Evolutionary conservation across 1,139 yeast genomes (phyloP), one percentile per base, ranked within the genome.

Genomic region (Wickerhamomyces sp.): DNA sequence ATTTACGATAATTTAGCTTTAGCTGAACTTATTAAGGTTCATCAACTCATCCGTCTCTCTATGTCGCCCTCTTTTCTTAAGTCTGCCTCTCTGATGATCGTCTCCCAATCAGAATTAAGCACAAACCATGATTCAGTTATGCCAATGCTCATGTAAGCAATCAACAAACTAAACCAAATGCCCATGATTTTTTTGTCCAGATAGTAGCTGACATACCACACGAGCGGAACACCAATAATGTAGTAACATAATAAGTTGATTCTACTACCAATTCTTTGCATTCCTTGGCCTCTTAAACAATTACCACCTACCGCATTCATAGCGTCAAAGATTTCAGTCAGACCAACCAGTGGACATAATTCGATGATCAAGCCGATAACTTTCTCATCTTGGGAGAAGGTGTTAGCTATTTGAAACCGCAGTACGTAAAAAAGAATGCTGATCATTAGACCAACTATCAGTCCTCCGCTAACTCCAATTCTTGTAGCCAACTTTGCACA

Each of bases 101-200:
- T 49, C 4, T 68, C 61, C 86, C 86, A 79, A 45, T 78, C 65
- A 5, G 78, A 73, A n/a, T 55, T 53, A 23, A 66, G 47, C 7
- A 76, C 75, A 38, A 60, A 70, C 42, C 64, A 65, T 1, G 70
- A 55, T 49, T 89, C 94, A 16, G 72, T 65, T 0, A 70, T 33
- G 1, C 88, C 88, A 42, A 91, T 87, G 23, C 77, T 47, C 24
- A 78, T 55, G 71, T 88, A 71, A 0, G 95, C 96, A 28, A 75
- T 56, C 1, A 91, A 86, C 38, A 87, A 75, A 7, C 96, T 96
- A n/a, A 78, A 49, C 98, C 98, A 91, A 36, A 91, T 63, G 0
- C 97, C 97, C 19, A 61, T 55, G 10, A 88, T 63, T 37, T 72
- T 66, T 58, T 72, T 58, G 31, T 72, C 72, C 8, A 64, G 59